Evolutionary conservation across 306 rosid species (phyloP).

Genomic region (Arachis stenosperma): DNA sequence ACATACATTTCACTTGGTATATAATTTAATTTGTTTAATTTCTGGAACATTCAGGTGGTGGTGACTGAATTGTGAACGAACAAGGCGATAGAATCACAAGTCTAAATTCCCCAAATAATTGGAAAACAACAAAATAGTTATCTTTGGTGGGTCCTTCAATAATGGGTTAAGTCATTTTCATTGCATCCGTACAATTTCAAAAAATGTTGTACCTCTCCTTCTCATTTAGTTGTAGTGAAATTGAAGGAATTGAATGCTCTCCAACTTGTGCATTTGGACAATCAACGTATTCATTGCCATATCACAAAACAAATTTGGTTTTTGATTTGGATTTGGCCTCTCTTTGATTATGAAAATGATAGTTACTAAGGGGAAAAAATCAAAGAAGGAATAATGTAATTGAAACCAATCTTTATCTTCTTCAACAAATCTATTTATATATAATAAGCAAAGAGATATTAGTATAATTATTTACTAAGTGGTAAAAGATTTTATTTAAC

Average conservation of each 20-base stretch:
- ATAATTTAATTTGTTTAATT: not conserved
- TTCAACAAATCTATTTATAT: too few species aligned
- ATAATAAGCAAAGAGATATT: too few species aligned
- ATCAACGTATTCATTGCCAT: not conserved
- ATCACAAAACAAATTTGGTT: not conserved
- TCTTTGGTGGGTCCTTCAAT: slow-evolving; percentile 39
- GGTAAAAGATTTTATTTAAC: too few species aligned
- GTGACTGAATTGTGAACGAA: not conserved
- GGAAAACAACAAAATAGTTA: slow-evolving; percentile 39
- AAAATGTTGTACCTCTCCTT: slow-evolving; percentile 28
- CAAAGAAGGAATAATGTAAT: too few species aligned
- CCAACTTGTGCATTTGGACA: slow-evolving; percentile 6
- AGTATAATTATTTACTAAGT: too few species aligned
- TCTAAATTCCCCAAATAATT: slow-evolving; percentile 41
- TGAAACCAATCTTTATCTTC: too few species aligned
- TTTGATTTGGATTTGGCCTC: not conserved
- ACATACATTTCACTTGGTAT: too few species aligned
- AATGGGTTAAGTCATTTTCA: slow-evolving; percentile 27
- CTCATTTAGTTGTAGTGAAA: slow-evolving; percentile 8
- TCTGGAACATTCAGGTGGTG: slow-evolving; percentile 8
- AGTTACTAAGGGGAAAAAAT: not conserved
- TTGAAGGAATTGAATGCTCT: slow-evolving; percentile 12
- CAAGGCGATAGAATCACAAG: slow-evolving; percentile 24
- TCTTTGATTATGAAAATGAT: slow-evolving; percentile 11
- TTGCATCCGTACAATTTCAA: slow-evolving; percentile 35